These are phyloP conservation scores for Bruguiera sexangula DNA, from an alignment of 345 rosid genomes.

Conservation along the genomic window DNA sequence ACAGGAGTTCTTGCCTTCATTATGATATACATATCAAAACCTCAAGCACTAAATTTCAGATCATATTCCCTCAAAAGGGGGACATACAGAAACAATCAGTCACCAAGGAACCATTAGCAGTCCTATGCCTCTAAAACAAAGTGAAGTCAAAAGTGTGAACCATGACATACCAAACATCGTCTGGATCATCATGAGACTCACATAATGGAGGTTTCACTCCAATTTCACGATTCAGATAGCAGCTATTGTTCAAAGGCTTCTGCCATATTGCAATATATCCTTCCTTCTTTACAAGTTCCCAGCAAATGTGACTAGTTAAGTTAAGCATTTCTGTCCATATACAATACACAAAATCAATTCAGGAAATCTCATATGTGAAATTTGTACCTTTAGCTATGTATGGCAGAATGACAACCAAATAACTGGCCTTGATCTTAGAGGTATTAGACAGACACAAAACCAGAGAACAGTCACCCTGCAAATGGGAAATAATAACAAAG, in stretches of 20 bases:
- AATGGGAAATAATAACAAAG: background rate
- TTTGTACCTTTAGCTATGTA: slow-evolving; percentile 2
- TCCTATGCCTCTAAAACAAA: background rate
- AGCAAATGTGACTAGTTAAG: slow-evolving; percentile 49
- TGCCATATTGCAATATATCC: slow-evolving; percentile 58
- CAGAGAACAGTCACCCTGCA: background rate
- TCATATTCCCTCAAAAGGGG: too few species aligned
- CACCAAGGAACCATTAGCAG: too few species aligned
- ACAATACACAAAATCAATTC: slow-evolving; percentile 1
- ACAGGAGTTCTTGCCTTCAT: background rate
- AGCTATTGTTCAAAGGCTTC: slow-evolving; percentile 58
- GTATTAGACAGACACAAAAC: background rate
- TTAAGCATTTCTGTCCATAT: slow-evolving; percentile 49
- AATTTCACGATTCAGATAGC: slow-evolving; percentile 43
- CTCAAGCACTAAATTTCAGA: too few species aligned
- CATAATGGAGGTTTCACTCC: slow-evolving; percentile 52
- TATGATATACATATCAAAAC: too few species aligned
- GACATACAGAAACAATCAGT: too few species aligned
- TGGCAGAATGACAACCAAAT: background rate
- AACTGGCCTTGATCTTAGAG: background rate
- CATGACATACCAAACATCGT: slow-evolving; percentile 52
- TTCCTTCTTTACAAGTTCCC: slow-evolving; percentile 57
- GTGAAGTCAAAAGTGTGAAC: background rate
- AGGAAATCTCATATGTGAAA: slow-evolving; percentile 5
- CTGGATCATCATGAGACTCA: slow-evolving; percentile 44